Base-by-base conservation (phyloP, 805 yeast species). In the Metschnikowia arizonensis region DNA sequence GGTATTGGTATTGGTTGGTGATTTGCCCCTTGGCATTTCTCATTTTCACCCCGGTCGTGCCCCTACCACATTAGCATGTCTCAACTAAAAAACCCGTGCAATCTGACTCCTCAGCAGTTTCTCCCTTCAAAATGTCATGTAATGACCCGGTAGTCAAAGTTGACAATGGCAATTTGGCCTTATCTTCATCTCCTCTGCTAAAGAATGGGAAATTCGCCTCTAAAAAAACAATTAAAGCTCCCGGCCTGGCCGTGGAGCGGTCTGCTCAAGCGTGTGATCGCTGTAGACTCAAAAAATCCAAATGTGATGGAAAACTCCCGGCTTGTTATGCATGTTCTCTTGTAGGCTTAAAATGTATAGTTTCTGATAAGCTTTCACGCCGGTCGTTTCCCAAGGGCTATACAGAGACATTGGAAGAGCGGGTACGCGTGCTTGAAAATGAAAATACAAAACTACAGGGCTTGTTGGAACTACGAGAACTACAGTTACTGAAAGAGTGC, bases 231-330 rank as follows among this genome's bases (percentile, higher is more conserved):
- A 87, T 86, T 46, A 76, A 77, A 50, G 77, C 87, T 1, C 87
- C 87, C 2, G 90, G 91, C 1, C 68, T 81, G 11, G 72, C 76
- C 23, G 71, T 77, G 0, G 83, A 80, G 47, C 66, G 96, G 46
- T 85, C 86, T 2, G 90, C 96, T 0, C 96, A 88, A 60, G 96
- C 96, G 0, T 88, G 97, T 63, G 96, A 88, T 60, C 67, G 97
- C 41, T 89, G 96, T 59, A 69, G 96, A 41, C 79, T 86, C 40
- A 86, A 85, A 58, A 86, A 86, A 63, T 81, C 84, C 10, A 77
- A 82, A 47, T 85, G 95, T 66, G 91, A 85, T 54, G 93, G 93
- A 1, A 76, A 77, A 46, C 75, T 79, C 47, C 85, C 85, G 3
- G 51, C 52, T 10, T 89, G 97, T 61, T 78, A 91, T 0, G 84